Percentiles rank a stretch among this genome's conserved stretches.
These are phyloP conservation scores for Ogataea minuta DNA, from an alignment of 805 yeast genomes.

Conservation along the genomic window DNA sequence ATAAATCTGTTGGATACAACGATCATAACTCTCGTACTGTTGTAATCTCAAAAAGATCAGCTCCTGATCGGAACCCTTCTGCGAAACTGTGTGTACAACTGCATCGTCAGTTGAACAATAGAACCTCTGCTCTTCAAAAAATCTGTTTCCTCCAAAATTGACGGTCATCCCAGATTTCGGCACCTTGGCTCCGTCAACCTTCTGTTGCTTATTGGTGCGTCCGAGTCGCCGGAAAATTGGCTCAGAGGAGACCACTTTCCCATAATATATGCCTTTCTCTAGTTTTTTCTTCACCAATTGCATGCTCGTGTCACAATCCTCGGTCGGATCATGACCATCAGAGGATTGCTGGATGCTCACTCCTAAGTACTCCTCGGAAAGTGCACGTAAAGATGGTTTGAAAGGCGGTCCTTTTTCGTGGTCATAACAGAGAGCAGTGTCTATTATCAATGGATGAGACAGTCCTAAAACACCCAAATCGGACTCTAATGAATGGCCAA, in stretches of 20 bases:
- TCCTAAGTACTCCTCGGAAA: constrained; percentile 56
- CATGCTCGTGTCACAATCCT: constrained; percentile 79
- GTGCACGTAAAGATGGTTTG: constrained; percentile 72
- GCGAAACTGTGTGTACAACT: constrained; percentile 41
- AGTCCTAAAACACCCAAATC: constrained; percentile 72
- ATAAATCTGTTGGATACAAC: constrained; percentile 48
- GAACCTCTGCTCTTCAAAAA: constrained; percentile 22
- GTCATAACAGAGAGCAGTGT: constrained; percentile 73
- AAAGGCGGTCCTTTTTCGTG: constrained; percentile 83
- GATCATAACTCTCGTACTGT: constrained; percentile 55
- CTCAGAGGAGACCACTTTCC: constrained; percentile 46
- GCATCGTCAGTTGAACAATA: constrained; percentile 61
- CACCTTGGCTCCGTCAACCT: constrained; percentile 24
- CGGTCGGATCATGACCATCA: constrained; percentile 80
- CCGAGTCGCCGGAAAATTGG: constrained; percentile 41
- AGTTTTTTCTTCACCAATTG: constrained; percentile 72
- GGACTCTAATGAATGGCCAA: constrained; percentile 89
- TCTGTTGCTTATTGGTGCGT: constrained; percentile 21
- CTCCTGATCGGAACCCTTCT: constrained; percentile 40
- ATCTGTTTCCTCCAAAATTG: constrained; percentile 10
- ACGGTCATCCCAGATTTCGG: constrained; percentile 20
- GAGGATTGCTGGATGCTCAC: constrained; percentile 63
- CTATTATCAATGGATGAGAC: constrained; percentile 72
- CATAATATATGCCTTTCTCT: constrained; percentile 63
- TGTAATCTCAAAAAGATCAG: constrained; percentile 55